These are phyloP conservation scores for Castanea crenata DNA, from an alignment of 306 rosid species.

Conservation along the genomic window DNA sequence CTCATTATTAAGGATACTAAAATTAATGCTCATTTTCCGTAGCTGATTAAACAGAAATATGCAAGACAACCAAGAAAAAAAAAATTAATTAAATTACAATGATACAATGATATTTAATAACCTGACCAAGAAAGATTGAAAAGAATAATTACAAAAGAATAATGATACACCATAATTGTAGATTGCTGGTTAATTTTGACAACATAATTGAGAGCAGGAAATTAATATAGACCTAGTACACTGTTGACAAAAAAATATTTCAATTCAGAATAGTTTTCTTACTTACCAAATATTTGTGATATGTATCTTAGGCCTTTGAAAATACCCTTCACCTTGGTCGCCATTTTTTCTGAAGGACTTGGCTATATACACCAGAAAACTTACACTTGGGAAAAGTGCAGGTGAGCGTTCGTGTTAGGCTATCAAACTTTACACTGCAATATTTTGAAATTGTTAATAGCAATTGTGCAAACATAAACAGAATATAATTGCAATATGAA, in stretches of 20 bases:
- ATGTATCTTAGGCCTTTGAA: slow-evolving; percentile 80
- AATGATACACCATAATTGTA: not conserved
- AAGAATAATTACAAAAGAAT: not conserved
- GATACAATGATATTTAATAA: not conserved
- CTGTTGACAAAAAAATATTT: not conserved
- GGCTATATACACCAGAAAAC: slow-evolving; percentile 16
- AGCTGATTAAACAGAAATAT: not conserved
- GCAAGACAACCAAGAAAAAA: not conserved
- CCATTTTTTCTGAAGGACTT: slow-evolving; percentile 27
- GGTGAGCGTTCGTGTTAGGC: not conserved
- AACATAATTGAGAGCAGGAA: not conserved
- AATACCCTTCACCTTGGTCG: slow-evolving; percentile 68
- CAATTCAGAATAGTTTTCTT: not conserved
- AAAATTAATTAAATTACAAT: not conserved
- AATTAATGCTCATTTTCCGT: not conserved
- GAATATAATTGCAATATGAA: too few relatives aligned
- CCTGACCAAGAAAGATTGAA: not conserved
- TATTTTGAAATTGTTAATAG: not conserved
- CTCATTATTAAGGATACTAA: not conserved
- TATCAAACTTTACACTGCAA: slow-evolving; percentile 19
- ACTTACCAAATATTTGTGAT: slow-evolving; percentile 84
- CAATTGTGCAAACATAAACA: too few relatives aligned
- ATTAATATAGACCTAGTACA: not conserved
- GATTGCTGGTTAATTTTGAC: not conserved
- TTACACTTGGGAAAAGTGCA: slow-evolving; percentile 6